phyloP scores from a whole-genome alignment of 257 asterid genomes.

The Schizonepeta tenuifolia region DNA sequence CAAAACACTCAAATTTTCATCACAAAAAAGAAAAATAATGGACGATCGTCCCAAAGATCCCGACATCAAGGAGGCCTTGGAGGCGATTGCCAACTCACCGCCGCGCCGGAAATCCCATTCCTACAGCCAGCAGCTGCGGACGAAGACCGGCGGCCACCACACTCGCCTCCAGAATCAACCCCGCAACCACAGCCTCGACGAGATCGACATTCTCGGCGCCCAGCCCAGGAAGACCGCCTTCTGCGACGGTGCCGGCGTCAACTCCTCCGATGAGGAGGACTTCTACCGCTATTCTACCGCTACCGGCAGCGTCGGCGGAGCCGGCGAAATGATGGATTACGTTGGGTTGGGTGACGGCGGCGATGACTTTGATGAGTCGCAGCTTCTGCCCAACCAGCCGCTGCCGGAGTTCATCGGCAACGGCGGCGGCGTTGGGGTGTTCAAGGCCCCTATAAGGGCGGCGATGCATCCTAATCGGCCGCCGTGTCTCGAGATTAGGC shows the following conservation, averaged over 20 bases:
- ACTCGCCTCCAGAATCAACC: conserved; percentile 47
- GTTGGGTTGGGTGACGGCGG: conserved; percentile 19
- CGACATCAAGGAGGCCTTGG: conserved; percentile 41
- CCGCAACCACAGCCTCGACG: conserved; percentile 71
- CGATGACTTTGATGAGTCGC: conserved; percentile 18
- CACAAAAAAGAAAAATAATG: conserved; percentile 5
- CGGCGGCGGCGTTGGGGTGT: conserved; percentile 64
- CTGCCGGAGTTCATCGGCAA: conserved; percentile 60
- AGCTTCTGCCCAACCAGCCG: conserved; percentile 30
- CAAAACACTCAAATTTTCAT: background rate
- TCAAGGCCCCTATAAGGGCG: conserved; percentile 57
- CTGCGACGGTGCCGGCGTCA: conserved; percentile 19
- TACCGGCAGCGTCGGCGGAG: conserved; percentile 27
- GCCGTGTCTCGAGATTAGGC: conserved; percentile 66
- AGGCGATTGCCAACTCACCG: conserved; percentile 44
- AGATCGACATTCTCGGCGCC: conserved; percentile 32
- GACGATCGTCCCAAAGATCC: conserved; percentile 43
- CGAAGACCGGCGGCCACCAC: conserved; percentile 39
- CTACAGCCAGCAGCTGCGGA: conserved; percentile 62
- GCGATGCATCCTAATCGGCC: conserved; percentile 68
- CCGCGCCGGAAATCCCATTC: conserved; percentile 51
- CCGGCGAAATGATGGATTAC: conserved; percentile 28
- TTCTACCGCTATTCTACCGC: conserved; percentile 42
- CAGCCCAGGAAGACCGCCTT: background rate
- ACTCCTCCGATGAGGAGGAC: conserved; percentile 46